Evolutionary conservation across 345 rosid genomes (phyloP), one percentile per base, ranked within the genome.

Genomic region (Reutealis trisperma): DNA sequence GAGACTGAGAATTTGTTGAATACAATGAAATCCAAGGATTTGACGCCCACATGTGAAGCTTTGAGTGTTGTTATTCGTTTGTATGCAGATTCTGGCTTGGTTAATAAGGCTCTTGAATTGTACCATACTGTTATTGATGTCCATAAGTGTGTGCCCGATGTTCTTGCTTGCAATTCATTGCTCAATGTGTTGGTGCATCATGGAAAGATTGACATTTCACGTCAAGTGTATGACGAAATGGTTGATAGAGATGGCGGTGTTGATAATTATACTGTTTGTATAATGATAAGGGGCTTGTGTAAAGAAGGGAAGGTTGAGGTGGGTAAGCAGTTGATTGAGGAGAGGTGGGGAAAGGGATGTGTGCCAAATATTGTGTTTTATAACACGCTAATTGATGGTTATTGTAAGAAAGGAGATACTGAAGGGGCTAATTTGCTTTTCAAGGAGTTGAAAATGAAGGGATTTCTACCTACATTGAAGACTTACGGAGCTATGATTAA

Each of bases 351-450:
- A 73, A 82, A 80, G 76, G 91, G 90, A 14, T 95, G 98, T 77
- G 65, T 92, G 59, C 97, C 99, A 0, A 90, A 92, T 82, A 75
- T 95, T 61, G 91, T 92, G 70, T 92, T 92, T 67, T 95, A 93
- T 71, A 94, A 94, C 51, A 86, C 86, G 0, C 84, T 94, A 62
- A 90, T 93, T 75, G 87, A 89, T 83, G 99, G 97, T 1, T 90
- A 89, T 75, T 88, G 90, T 47, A 87, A 84, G 83, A 68, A 70
- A 44, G 89, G 89, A 0, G 88, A 89, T 18, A 67, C 69, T 12
- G 85, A 84, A n/a, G 87, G 75, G 62, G 94, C 92, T 13, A 70
- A 37, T 45, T 19, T 55, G 45, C 90, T 89, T 76, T 87, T 88
- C 74, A 83, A 77, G 83, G 90, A 91, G 84, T 78, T 89, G 90